These are phyloP conservation scores for Fusarium lateritium DNA, from an alignment of 2,329 filamentous ascomycete genomes.

Conservation along the genomic window DNA sequence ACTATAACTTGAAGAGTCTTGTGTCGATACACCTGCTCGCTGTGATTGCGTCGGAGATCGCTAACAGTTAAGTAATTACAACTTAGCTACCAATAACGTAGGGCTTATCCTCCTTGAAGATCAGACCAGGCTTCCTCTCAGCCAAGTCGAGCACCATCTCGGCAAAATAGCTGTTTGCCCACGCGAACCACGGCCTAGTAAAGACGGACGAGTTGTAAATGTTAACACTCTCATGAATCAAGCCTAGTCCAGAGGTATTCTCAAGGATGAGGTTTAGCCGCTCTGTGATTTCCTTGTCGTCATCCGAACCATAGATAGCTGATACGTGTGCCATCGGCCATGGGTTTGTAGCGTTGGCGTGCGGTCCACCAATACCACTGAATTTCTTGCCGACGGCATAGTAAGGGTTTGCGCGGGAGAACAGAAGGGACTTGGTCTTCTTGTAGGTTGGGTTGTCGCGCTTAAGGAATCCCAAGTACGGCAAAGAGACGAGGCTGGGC, in stretches of 20 bases:
- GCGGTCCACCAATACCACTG: constrained; percentile 22
- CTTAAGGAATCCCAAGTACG: constrained; percentile 27
- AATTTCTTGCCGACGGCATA: constrained; percentile 22
- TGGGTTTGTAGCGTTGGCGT: constrained; percentile 20
- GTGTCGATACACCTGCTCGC: no score
- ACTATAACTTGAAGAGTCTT: no score
- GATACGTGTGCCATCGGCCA: constrained; percentile 30
- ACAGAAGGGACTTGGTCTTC: constrained; percentile 14
- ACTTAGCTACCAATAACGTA: constrained; percentile 7
- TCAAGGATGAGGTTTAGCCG: constrained; percentile 21
- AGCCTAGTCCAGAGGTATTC: constrained; percentile 14
- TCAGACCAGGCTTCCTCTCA: constrained; percentile 14
- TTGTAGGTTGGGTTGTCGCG: constrained; percentile 12
- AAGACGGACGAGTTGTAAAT: constrained; percentile 24
- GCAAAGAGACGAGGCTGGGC: constrained; percentile 15
- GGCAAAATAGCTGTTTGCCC: constrained; percentile 30
- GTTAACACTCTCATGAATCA: constrained; percentile 28
- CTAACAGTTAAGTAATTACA: no score
- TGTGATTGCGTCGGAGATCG: no score
- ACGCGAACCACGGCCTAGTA: constrained; percentile 31
- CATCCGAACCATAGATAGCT: constrained; percentile 18
- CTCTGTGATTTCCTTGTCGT: constrained; percentile 9
- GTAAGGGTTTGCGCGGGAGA: constrained; percentile 27
- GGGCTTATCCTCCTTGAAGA: constrained; percentile 13
- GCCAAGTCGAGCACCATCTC: constrained; percentile 32